A percentile compares a stretch with the other conserved stretches of the same genome.
These are phyloP conservation scores for Corylus americana DNA, from an alignment of 306 rosid genomes.

Conservation along the genomic window DNA sequence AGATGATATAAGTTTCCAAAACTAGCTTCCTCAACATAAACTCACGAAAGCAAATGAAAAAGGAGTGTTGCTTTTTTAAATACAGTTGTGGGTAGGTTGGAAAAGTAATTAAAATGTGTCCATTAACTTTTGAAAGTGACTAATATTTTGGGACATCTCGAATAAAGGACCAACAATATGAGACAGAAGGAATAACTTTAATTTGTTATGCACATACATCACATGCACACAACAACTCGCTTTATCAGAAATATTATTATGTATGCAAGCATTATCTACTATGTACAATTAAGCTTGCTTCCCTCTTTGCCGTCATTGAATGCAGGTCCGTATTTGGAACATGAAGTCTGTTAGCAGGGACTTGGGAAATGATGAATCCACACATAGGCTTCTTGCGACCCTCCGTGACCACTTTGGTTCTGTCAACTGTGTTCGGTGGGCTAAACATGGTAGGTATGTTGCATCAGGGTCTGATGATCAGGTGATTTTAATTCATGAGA, in stretches of 20 bases:
- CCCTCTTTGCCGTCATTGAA: constrained; percentile 13
- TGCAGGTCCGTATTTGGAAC: constrained; percentile 97
- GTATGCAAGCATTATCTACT: background rate
- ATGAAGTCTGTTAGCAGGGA: constrained; percentile 78
- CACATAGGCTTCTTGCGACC: constrained; percentile 94
- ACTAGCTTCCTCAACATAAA: background rate
- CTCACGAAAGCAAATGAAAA: background rate
- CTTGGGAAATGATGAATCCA: constrained; percentile 53
- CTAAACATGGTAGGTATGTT: constrained; percentile 83
- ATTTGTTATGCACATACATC: too few relatives aligned
- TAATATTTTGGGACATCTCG: background rate
- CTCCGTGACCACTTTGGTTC: constrained; percentile 98
- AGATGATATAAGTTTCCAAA: background rate
- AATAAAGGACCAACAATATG: background rate
- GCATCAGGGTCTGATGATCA: constrained; percentile 99
- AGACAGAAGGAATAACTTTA: background rate
- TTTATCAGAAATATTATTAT: too few relatives aligned
- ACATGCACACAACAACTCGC: too few relatives aligned
- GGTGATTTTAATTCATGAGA: constrained; percentile 86
- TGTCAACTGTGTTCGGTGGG: constrained; percentile 99
- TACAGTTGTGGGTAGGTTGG: background rate
- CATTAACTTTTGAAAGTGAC: background rate
- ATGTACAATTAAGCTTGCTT: background rate
- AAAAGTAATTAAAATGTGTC: background rate
- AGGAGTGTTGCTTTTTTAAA: background rate